Evolutionary conservation across 2,329 filamentous ascomycete genomes (phyloP).

Genomic region (Cladosporium sp.): DNA sequence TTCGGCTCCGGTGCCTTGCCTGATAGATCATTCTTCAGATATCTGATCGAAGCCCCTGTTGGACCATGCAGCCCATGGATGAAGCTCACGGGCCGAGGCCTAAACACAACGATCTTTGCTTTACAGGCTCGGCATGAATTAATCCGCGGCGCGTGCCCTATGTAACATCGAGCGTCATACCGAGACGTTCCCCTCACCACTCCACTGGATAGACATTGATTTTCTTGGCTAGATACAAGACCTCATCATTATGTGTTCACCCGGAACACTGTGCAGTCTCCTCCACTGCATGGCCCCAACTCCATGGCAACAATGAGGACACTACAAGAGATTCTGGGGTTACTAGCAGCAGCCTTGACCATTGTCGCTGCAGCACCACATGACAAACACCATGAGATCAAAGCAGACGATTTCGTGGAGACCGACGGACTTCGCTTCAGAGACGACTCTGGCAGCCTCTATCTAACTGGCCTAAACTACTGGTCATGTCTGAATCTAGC

Average conservation of each 20-base stretch:
- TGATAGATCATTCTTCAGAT: too few relatives aligned
- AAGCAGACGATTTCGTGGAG: constrained; percentile 33
- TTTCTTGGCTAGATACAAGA: background rate
- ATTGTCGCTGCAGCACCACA: background rate
- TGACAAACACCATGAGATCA: constrained; percentile 4
- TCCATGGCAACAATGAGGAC: background rate
- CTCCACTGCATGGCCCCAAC: too few relatives aligned
- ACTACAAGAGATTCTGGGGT: background rate
- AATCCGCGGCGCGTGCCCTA: background rate
- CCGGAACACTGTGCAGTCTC: background rate
- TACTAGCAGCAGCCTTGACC: background rate
- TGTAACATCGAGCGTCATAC: background rate
- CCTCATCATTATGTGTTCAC: too few relatives aligned
- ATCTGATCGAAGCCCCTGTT: too few relatives aligned
- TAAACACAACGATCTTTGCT: too few relatives aligned
- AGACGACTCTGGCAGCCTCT: constrained; percentile 30
- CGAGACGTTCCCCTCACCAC: background rate
- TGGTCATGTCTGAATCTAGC: constrained; percentile 41
- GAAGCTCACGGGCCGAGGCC: too few relatives aligned
- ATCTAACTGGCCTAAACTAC: constrained; percentile 39
- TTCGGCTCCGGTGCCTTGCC: too few relatives aligned
- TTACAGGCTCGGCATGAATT: background rate
- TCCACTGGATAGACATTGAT: background rate
- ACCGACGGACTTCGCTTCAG: constrained; percentile 32
- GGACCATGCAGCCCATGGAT: too few relatives aligned